Evolutionary conservation across 768 basidiomycete genomes (phyloP).

Genomic region (Suillus bovinus): DNA sequence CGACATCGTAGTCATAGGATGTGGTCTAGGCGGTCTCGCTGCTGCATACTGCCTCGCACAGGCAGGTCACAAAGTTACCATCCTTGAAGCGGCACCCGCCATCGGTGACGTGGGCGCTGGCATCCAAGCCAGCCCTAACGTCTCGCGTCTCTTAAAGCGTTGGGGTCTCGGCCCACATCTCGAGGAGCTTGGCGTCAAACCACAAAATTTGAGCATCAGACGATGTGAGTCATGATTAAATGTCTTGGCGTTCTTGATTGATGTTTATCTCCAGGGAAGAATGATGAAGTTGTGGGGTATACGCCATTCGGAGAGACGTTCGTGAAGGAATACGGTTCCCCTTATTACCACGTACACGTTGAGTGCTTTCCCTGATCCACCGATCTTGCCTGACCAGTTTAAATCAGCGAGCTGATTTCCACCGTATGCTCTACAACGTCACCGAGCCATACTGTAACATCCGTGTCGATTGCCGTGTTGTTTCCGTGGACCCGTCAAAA

Average conservation of each 20-base stretch:
- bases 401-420: conserved; percentile 47
- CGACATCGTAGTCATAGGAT: conserved; percentile 47
- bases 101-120: conserved; percentile 53
- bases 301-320: conserved; percentile 37
- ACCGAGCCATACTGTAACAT: conserved; percentile 39
- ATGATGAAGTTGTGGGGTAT: conserved; percentile 37
- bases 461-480: conserved; percentile 37
- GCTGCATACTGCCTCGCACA: conserved; percentile 47
- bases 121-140: conserved; percentile 47
- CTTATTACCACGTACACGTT: conserved; percentile 38
- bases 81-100: conserved; percentile 42
- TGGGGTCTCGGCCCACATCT: conserved; percentile 52
- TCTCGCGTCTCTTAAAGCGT: conserved; percentile 45
- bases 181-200: conserved; percentile 38
- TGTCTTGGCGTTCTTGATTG: not conserved
- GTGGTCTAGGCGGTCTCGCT: conserved; percentile 51
- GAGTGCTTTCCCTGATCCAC: conserved; percentile 4
- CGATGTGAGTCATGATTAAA: conserved; percentile 36
- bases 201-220: conserved; percentile 40
- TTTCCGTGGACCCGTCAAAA: conserved; percentile 31
- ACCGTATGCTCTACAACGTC: conserved; percentile 38
- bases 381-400: not conserved
- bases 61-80: conserved; percentile 49
- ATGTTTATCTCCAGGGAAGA: conserved; percentile 24
- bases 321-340: conserved; percentile 34